Evolutionary conservation across 192 early-diverging fungal species (phyloP), one percentile per base, ranked within the genome.

Genomic region (Backusella tuberculispora): DNA sequence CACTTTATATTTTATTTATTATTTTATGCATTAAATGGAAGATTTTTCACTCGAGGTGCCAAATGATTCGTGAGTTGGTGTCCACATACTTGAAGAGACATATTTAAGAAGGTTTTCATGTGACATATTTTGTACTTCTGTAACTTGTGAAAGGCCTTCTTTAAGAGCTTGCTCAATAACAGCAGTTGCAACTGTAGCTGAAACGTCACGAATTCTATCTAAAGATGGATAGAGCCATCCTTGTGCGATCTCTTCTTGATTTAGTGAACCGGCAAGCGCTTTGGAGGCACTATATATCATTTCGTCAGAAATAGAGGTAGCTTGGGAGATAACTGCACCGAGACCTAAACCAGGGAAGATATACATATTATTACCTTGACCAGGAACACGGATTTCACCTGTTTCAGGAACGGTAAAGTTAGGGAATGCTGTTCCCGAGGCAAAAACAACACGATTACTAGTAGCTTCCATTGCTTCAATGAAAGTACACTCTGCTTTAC

Each of bases 301-400:
- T 72, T 82, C 80, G 80, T 98, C 93, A 47, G 93, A 90, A 74
- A 98, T 92, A 45, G 66, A 68, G 29, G 65, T 74, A 24, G 96
- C 88, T 69, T 89, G 83, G 64, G 93, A 89, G 56, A 97, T 84
- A 66, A 90, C 86, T 53, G 93, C 87, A 63, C 97, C 97, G 15
- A 97, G 85, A 37, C 97, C 97, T 48, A 99, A 89, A 66, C 95
- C 95, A 66, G 97, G 97, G 41, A 97, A 98, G 69, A 97, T 94
- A 82, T 96, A 98, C 92, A 93, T 95, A 86, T 97, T 97, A 86
- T 97, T 96, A 74, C 94, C 96, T 85, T 97, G 95, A 37, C 92
- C 94, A 12, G 95, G 93, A 46, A 92, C 79, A 41, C 81, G 79
- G n/a, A 87, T 63, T 63, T 87, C 76, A 24, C 86, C 84, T 5